These are phyloP conservation scores for Euphorbia corollata DNA, from an alignment of 441 rosid genomes.

Conservation along the genomic window DNA sequence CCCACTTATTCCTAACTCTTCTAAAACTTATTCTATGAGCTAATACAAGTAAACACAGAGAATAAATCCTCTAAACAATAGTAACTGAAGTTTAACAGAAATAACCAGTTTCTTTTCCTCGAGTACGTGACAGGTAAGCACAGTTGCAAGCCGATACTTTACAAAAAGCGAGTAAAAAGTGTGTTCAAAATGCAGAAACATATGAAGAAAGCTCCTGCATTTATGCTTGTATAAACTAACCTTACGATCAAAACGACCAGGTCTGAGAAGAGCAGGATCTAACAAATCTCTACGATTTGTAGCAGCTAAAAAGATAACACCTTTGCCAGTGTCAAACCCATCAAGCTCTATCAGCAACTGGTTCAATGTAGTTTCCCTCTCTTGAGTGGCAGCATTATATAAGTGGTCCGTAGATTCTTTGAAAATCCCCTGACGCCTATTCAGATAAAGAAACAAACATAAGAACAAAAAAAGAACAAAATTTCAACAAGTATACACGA, in stretches of 20 bases:
- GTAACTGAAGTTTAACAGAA: no score
- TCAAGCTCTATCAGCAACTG: constrained; percentile 95
- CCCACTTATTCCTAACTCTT: no score
- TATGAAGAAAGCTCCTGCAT: background rate
- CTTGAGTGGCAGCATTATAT: constrained; percentile 92
- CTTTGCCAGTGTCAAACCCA: constrained; percentile 98
- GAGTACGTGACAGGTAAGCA: no score
- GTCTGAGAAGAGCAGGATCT: constrained; percentile 95
- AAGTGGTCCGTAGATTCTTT: constrained; percentile 67
- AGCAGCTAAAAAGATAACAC: constrained; percentile 92
- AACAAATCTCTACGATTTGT: constrained; percentile 86
- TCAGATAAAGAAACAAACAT: constrained; percentile 20
- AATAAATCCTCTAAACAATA: no score
- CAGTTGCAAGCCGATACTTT: no score
- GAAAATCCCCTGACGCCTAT: constrained; percentile 86
- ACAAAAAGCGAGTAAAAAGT: no score
- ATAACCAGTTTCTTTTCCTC: no score
- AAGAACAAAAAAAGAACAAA: background rate
- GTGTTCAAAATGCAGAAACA: background rate
- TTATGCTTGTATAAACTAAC: constrained; percentile 33
- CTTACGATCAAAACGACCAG: constrained; percentile 97
- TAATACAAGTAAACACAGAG: no score
- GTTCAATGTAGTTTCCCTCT: constrained; percentile 93
- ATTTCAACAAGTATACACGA: background rate
- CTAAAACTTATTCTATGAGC: no score